These are phyloP conservation scores for Dianthus caryophyllus DNA, from an alignment of 148 eudicot genomes.

Conservation along the genomic window DNA sequence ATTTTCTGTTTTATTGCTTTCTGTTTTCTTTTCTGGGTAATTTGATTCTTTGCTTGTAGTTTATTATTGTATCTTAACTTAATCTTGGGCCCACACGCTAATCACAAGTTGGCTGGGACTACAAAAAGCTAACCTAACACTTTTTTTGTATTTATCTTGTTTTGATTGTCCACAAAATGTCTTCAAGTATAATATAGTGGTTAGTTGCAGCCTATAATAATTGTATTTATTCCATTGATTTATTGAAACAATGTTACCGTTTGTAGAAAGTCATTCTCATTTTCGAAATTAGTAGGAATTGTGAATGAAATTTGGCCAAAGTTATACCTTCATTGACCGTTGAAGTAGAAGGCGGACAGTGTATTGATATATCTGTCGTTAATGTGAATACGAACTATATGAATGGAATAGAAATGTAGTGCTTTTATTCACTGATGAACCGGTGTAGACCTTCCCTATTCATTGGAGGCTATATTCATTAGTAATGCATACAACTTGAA, in stretches of 20 bases:
- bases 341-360: too few species aligned
- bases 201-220: not conserved
- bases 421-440: not conserved
- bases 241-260: too few species aligned
- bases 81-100: not conserved
- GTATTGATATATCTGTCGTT: too few species aligned
- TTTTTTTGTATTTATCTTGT: conserved; percentile 18
- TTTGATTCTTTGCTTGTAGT: not conserved
- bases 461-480: not conserved
- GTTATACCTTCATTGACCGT: too few species aligned
- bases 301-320: too few species aligned
- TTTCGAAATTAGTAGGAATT: too few species aligned
- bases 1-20: not conserved
- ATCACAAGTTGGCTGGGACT: not conserved
- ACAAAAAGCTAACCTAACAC: not conserved
- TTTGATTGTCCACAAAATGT: not conserved
- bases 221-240: too few species aligned
- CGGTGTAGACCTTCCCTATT: not conserved
- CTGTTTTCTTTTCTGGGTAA: not conserved
- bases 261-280: too few species aligned
- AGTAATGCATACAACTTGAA: not conserved
- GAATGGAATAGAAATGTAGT: not conserved
- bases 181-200: not conserved
- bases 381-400: too few species aligned
- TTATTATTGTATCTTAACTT: not conserved